These are phyloP conservation scores for Achaetomiella virescens DNA, from an alignment of 495 filamentous ascomycete genomes.

Conservation along the genomic window DNA sequence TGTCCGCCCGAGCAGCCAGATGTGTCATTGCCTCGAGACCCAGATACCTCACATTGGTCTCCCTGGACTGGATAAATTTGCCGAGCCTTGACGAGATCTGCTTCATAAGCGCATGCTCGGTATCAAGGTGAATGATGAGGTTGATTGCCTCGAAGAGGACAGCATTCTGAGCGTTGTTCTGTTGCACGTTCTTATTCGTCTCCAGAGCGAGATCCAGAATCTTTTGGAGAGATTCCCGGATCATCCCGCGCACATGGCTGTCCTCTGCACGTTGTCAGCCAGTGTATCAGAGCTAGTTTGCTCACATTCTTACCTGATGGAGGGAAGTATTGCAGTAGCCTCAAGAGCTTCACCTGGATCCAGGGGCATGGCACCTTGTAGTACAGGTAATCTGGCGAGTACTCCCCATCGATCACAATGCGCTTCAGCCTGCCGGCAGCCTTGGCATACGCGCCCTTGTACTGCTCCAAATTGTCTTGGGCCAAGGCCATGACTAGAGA, in stretches of 20 bases:
- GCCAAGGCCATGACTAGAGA: conserved; percentile 94
- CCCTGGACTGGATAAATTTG: conserved; percentile 92
- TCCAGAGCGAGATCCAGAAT: conserved; percentile 88
- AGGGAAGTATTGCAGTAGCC: conserved; percentile 90
- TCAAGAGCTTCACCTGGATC: conserved; percentile 92
- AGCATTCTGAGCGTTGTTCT: conserved; percentile 98
- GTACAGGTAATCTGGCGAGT: conserved; percentile 83
- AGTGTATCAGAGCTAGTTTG: not conserved
- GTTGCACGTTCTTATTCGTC: conserved; percentile 96
- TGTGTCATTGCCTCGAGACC: conserved; percentile 98
- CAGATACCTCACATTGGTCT: conserved; percentile 97
- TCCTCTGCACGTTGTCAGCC: conserved; percentile 58
- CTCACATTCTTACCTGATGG: conserved; percentile 65
- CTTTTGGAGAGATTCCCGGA: conserved; percentile 83
- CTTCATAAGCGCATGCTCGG: conserved; percentile 90
- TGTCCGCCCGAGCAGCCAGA: conserved; percentile 89
- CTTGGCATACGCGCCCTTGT: conserved; percentile 90
- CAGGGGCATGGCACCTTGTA: conserved; percentile 99
- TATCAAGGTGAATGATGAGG: conserved; percentile 97
- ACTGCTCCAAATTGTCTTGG: conserved; percentile 88
- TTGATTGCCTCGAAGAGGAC: conserved; percentile 99
- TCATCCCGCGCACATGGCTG: conserved; percentile 82
- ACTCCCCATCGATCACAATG: conserved; percentile 83
- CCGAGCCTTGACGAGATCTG: conserved; percentile 92
- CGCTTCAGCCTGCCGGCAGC: conserved; percentile 83